Base-by-base conservation (phyloP, 2,329 filamentous ascomycete species). In the Colletotrichum tropicicola region DNA sequence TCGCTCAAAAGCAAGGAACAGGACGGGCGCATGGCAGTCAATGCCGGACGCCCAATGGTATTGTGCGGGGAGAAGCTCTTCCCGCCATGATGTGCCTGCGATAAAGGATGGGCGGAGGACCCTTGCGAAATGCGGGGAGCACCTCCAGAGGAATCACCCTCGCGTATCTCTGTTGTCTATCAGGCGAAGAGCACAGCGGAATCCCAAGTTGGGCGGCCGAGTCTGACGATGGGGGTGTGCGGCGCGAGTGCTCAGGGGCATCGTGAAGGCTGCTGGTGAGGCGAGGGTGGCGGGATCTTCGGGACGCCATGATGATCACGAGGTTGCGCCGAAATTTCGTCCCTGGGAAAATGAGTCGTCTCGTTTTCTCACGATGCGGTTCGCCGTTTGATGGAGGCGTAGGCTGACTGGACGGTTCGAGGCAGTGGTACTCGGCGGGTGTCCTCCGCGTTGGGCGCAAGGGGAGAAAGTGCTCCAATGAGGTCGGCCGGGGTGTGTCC, bases 391-490 rank as follows among this genome's bases (percentile, higher is more conserved):
- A 54, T 13, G 10, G n/a, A 23, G 1, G 15, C 1, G 44, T 59
- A 51, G 44, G 44, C 23, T 49, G 35, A 51, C 44, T 43, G n/a
- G 51, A 65, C 51, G 17, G 28, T 56, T 61, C 57, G 37, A 62
- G 51, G 58, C 44, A 35, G 49, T 61, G 32, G 62, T 41, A 65
- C 58, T 65, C 62, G 62, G 62, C 37, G 62, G 41, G 27, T 51
- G 43, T 30, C 62, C 58, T 65, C 62, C 62, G 62, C 35, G 58
- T 21, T 56, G 30, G 45, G 44, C 35, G 49, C 57, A 19, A 62
- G 57, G 19, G 35, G 23, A 39, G 23, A 56, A 56, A 60, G 59
- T 49, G 62, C 62, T 65, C 62, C 62, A 65, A 65, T 65, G 37
- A 65, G 57, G 35, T 32, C 47, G 39, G 43, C 19, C 44, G 17